These are phyloP conservation scores for Talaromyces sp. DNA, from an alignment of 2,329 filamentous ascomycete genomes.

Conservation along the genomic window DNA sequence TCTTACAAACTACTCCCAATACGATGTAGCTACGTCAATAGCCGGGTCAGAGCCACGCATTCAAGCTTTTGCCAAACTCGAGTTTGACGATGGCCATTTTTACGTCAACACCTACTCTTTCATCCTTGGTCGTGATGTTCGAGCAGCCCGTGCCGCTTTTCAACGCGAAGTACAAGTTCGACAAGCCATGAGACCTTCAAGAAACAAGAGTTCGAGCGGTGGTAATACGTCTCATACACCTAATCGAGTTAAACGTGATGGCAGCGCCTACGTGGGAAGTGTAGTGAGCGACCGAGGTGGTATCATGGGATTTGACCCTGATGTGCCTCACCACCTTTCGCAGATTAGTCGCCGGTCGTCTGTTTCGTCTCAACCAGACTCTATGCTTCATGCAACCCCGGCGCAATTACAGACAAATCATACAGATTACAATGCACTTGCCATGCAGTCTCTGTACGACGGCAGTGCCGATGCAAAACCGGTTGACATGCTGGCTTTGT, in stretches of 20 bases:
- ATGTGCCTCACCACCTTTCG: constrained; percentile 42
- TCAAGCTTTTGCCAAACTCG: constrained; percentile 62
- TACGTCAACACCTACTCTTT: constrained; percentile 65
- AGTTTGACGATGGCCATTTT: constrained; percentile 65
- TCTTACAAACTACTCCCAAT: constrained; percentile 34
- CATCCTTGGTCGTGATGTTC: constrained; percentile 61
- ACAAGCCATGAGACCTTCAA: constrained; percentile 39
- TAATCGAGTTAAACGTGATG: constrained; percentile 46
- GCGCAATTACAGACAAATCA: constrained; percentile 38
- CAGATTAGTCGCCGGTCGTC: constrained; percentile 50
- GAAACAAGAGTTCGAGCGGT: constrained; percentile 49
- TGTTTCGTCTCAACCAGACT: constrained; percentile 48
- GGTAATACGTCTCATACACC: constrained; percentile 46
- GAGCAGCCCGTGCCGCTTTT: constrained; percentile 49
- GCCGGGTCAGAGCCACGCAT: constrained; percentile 48
- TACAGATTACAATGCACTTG: constrained; percentile 49
- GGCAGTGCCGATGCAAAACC: constrained; percentile 36
- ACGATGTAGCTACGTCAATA: constrained; percentile 35
- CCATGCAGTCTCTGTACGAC: constrained; percentile 45
- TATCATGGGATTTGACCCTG: constrained; percentile 52
- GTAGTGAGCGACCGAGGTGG: constrained; percentile 58
- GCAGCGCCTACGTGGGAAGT: constrained; percentile 48
- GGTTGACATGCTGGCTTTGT: constrained; percentile 47
- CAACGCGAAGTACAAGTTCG: constrained; percentile 45
- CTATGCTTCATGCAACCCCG: constrained; percentile 39